Base-by-base conservation (phyloP, 441 rosid species). In the Brassica balearica region DNA sequence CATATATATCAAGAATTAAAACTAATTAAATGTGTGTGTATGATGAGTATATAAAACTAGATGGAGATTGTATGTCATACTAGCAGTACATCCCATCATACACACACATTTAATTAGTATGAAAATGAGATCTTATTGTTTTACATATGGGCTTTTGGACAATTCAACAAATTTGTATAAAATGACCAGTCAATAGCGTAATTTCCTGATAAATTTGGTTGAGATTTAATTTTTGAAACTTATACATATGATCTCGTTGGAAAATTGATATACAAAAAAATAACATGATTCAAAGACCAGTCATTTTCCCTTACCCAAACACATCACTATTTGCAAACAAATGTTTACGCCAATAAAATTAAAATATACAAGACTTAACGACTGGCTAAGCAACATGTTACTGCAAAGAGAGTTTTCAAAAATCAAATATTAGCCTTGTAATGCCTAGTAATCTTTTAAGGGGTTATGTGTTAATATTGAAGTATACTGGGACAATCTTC, bases 271-370 rank as follows among this genome's bases (percentile, higher is more conserved):
- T 34, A 32, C 8, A 36, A 23, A 23, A 41, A 4, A 61, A 46
- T 0, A 14, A 62, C 6, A 20, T 11, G 34, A 64, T 6, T 8
- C 9, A 56, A 41, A 36, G 55, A 77, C 19, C 36, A 7, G 86
- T 87, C 84, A 60, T 72, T 84, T 81, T 85, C 86, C 41, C 60
- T 77, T 81, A 79, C 82, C 85, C 75, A 66, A 75, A 38, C 78
- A 69, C 34, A 62, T 70, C 34, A 72, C 66, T 73, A 38, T 10
- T 15, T 46, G 27, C 22, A 59, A 19, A 0, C 29, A 51, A 51
- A 51, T 51, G 8, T 41, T 63, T 20, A 8, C 36, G 29, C 8
- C 20, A 7, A 5, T 5, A 19, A 75, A 63, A 36, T 46, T 27
- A 58, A n/a, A 36, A n/a, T 8, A 51, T 59, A 48, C 56, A 48